Conservation (phyloP, 139 green algal species). For the Ettlia oleoabundans region DNA sequence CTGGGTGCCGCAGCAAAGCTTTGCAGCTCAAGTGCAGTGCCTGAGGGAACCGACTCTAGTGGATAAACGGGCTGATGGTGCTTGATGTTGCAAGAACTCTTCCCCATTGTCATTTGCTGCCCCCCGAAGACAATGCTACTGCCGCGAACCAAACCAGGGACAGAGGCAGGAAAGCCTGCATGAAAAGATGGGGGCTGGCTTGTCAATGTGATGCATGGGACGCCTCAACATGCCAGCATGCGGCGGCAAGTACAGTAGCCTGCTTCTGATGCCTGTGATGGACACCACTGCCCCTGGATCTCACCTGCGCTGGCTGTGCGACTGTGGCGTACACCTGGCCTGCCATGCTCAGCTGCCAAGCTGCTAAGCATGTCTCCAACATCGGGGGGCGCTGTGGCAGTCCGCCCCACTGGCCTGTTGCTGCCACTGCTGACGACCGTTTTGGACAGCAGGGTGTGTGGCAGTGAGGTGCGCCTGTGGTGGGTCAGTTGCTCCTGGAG, state of each 20-base stretch:
- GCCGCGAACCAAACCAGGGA: no score
- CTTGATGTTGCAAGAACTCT: no score
- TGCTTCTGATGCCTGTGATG: no score
- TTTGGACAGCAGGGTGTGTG: not conserved
- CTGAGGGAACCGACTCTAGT: not conserved
- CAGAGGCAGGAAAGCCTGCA: no score
- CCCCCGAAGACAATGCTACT: not conserved
- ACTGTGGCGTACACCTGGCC: no score
- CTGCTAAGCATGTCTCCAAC: not conserved
- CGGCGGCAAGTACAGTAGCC: no score
- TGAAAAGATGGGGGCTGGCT: no score
- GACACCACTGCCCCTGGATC: no score
- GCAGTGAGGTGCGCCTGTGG: not conserved
- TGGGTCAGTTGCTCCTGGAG: constrained; percentile 1
- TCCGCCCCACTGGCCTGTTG: not conserved
- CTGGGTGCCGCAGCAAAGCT: no score
- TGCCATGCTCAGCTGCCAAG: not conserved
- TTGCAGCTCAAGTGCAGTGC: not conserved
- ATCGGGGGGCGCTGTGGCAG: not conserved
- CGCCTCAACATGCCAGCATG: no score
- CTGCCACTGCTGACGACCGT: not conserved
- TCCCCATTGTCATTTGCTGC: not conserved
- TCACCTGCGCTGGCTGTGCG: no score
- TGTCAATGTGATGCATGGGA: not conserved
- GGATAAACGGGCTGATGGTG: not conserved